Percentiles rank a stretch among this genome's conserved stretches.
Conservation (phyloP, 306 rosid genomes). For the Gastrolobium bilobum region DNA sequence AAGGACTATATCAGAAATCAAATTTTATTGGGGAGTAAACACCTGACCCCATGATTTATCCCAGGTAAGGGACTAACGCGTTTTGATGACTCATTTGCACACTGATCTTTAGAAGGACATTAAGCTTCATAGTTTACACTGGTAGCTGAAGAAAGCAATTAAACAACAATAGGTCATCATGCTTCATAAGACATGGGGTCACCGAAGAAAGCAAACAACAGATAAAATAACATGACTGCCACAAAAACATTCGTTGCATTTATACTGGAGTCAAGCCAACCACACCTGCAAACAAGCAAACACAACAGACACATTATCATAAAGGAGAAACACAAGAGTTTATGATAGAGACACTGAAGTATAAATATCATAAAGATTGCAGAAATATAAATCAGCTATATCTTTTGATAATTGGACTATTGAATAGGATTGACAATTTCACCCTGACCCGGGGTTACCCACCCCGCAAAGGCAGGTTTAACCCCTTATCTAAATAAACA, state of each 20-base stretch:
- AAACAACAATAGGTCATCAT: constrained; percentile 16
- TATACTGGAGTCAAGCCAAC: constrained; percentile 81
- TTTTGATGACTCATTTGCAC: constrained; percentile 38
- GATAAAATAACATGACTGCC: constrained; percentile 43
- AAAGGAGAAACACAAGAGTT: constrained; percentile 18
- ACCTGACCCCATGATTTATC: not conserved
- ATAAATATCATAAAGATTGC: constrained; percentile 29
- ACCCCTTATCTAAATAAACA: constrained; percentile 9
- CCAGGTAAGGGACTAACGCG: not conserved
- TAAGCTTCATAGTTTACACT: constrained; percentile 43
- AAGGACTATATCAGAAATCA: constrained; percentile 36
- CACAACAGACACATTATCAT: constrained; percentile 17
- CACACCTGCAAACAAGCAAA: constrained; percentile 70
- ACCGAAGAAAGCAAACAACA: constrained; percentile 31
- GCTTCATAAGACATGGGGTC: constrained; percentile 44
- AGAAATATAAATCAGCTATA: constrained; percentile 31
- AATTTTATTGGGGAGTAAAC: constrained; percentile 43
- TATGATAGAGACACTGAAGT: constrained; percentile 1
- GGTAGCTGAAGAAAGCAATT: constrained; percentile 34
- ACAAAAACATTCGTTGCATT: constrained; percentile 29
- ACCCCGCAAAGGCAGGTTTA: not conserved
- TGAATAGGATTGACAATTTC: not conserved
- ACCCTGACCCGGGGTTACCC: not conserved
- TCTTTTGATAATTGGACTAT: constrained; percentile 3
- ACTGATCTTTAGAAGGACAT: constrained; percentile 44